Base-by-base conservation (phyloP, 2,329 filamentous ascomycete genomes). In the Sporothrix schenckii region DNA sequence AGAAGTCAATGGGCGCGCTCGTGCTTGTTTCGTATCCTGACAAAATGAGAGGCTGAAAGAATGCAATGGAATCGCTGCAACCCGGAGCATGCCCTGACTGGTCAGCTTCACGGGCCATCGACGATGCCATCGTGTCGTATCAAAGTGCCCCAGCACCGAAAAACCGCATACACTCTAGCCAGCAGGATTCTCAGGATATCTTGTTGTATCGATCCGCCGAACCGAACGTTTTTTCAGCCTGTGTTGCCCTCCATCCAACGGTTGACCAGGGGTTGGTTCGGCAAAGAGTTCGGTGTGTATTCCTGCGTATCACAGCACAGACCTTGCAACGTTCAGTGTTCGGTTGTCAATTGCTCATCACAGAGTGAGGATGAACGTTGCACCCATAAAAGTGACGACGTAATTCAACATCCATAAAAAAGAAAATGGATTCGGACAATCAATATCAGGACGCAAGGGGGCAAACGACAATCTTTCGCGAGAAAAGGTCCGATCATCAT, bases 391-490 rank as follows among this genome's bases (percentile, higher is more conserved):
- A 10, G 16, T 3, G 4, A 24, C n/a, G 34, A 14, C 34, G 10
- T 30, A 47, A 16, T 6, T 49, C 21, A 13, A 11, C 60, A 21
- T 19, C 6, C 19, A 7, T 19, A 2, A 27, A 24, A 61, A 21
- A n/a, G 21, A 66, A 53, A 56, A 24, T 21, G 24, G 14, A 30
- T 16, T 16, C 53, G 11, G 41, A 39, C 27, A 53, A 41, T 34
- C 14, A 27, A 27, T 67, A 54, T 54, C 65, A 16, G 44, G 50
- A 67, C 49, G 63, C 63, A 54, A 66, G 49, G 49, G 63, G 34
- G 63, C 14, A 21, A 21, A 9, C 34, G 34, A 34, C 34, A 34
- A 34, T 34, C 34, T 34, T 34, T 3, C 10, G 21, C 47, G 60
- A 60, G 16, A 49, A 50, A 50, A 66, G 44, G 44, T 50, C 44